phyloP scores from a whole-genome alignment of 2,329 filamentous ascomycete genomes.

The Ophiocordyceps camponoti-leonardi region DNA sequence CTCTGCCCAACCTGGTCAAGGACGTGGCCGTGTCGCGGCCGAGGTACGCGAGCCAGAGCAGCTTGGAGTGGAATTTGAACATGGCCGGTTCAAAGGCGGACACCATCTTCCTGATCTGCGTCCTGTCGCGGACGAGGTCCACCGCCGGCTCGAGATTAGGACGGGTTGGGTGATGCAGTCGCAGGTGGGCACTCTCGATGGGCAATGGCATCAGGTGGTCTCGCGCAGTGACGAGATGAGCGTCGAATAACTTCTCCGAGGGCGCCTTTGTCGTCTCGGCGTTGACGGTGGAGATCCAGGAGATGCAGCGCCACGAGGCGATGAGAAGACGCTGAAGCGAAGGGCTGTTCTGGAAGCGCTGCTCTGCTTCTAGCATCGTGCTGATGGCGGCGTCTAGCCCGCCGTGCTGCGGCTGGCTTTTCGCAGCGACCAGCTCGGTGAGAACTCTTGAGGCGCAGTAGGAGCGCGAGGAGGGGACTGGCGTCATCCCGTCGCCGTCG shows the following conservation, averaged over 20 bases:
- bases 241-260: conserved; percentile 31
- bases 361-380: conserved; percentile 27
- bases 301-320: conserved; percentile 27
- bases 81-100: conserved; percentile 12
- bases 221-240: conserved; percentile 29
- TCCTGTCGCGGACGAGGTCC: conserved; percentile 21
- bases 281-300: conserved; percentile 34
- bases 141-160: conserved; percentile 31
- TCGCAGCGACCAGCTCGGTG: conserved; percentile 23
- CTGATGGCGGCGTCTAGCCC: conserved; percentile 32
- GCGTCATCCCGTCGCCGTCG: conserved; percentile 7
- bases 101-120: conserved; percentile 12
- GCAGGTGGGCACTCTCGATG: conserved; percentile 34
- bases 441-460: conserved; percentile 16
- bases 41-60: conserved; percentile 20
- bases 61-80: conserved; percentile 6
- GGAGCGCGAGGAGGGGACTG: conserved; percentile 7
- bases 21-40: conserved; percentile 29
- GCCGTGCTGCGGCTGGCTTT: conserved; percentile 19
- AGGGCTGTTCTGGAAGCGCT: conserved; percentile 19
- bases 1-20: conserved; percentile 22
- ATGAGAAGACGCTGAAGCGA: conserved; percentile 20
- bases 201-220: conserved; percentile 17
- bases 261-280: conserved; percentile 26
- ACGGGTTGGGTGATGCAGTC: conserved; percentile 34